A percentile compares a stretch with the other conserved stretches of the same genome.
phyloP scores from a whole-genome alignment of 1,139 yeast genomes.

The Yamadazyma aaseri region DNA sequence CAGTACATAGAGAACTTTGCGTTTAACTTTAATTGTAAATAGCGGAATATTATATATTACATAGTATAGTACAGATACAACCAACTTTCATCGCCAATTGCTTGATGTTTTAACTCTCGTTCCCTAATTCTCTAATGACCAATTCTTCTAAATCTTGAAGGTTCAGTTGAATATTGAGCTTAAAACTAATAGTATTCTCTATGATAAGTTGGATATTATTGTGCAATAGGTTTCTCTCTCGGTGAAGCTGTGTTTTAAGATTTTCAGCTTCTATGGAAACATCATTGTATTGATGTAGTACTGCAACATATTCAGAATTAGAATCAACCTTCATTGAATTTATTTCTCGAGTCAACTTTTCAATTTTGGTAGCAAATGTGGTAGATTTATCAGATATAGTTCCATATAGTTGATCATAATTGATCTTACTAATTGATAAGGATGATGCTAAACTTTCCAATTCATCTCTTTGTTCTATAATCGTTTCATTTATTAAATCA shows the following conservation, averaged over 20 bases:
- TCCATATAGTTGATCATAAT: slow-evolving; percentile 58
- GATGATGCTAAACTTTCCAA: slow-evolving; percentile 61
- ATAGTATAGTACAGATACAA: slow-evolving; percentile 1
- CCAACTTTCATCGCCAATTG: slow-evolving; percentile 1
- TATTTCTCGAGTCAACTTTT: slow-evolving; percentile 61
- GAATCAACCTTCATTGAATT: slow-evolving; percentile 51
- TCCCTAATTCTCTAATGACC: slow-evolving; percentile 11
- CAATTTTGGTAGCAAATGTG: slow-evolving; percentile 62
- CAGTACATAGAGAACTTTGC: neutral
- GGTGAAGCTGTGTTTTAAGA: slow-evolving; percentile 44
- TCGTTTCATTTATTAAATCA: slow-evolving; percentile 54
- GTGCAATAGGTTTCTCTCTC: slow-evolving; percentile 49
- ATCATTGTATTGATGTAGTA: slow-evolving; percentile 41
- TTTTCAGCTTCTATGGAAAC: slow-evolving; percentile 57
- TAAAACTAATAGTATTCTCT: slow-evolving; percentile 60
- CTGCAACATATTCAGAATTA: slow-evolving; percentile 44
- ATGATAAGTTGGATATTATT: slow-evolving; percentile 57
- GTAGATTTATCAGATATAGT: slow-evolving; percentile 55
- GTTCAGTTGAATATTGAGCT: slow-evolving; percentile 60
- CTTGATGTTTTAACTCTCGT: slow-evolving; percentile 3
- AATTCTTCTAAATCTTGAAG: slow-evolving; percentile 41
- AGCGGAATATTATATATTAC: slow-evolving; percentile 1
- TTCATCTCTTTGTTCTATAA: slow-evolving; percentile 55
- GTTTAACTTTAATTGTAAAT: slow-evolving; percentile 2
- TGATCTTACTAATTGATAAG: slow-evolving; percentile 51